phyloP scores from a whole-genome alignment of 805 yeast species.

The Saturnispora sekii region DNA sequence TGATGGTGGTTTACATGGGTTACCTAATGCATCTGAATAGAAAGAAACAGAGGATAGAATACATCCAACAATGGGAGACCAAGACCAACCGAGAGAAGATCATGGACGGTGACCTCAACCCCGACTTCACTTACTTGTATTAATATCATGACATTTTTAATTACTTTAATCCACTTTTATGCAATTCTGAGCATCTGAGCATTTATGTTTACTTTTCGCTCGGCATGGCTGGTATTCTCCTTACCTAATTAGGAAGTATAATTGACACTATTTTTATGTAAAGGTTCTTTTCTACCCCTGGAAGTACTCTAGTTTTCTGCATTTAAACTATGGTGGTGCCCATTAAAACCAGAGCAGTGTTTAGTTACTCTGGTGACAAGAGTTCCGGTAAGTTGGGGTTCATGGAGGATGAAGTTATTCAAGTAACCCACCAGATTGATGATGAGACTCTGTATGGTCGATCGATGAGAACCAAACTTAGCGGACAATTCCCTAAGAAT shows the following conservation, averaged over 20 bases:
- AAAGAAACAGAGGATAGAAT: constrained; percentile 26
- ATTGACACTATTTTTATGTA: background rate
- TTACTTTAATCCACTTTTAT: background rate
- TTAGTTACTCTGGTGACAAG: constrained; percentile 91
- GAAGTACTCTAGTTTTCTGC: background rate
- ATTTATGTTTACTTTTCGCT: background rate
- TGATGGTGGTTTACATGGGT: constrained; percentile 26
- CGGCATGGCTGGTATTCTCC: no score
- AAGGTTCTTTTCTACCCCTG: background rate
- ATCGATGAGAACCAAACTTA: constrained; percentile 66
- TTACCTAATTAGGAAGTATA: background rate
- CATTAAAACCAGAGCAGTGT: constrained; percentile 44
- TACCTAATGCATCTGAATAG: constrained; percentile 27
- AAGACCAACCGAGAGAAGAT: constrained; percentile 22
- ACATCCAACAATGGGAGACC: constrained; percentile 22
- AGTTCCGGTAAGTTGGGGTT: constrained; percentile 79
- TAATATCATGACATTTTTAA: constrained; percentile 13
- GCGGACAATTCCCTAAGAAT: constrained; percentile 82
- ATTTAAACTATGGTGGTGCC: constrained; percentile 10
- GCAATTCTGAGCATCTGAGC: background rate
- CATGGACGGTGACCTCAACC: constrained; percentile 31
- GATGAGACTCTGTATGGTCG: constrained; percentile 91
- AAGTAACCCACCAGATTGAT: constrained; percentile 65
- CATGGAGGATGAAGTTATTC: constrained; percentile 86
- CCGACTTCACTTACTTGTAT: constrained; percentile 38